These are phyloP conservation scores for Linnemannia schmuckeri DNA, from an alignment of 192 early-diverging fungal species.

Conservation along the genomic window DNA sequence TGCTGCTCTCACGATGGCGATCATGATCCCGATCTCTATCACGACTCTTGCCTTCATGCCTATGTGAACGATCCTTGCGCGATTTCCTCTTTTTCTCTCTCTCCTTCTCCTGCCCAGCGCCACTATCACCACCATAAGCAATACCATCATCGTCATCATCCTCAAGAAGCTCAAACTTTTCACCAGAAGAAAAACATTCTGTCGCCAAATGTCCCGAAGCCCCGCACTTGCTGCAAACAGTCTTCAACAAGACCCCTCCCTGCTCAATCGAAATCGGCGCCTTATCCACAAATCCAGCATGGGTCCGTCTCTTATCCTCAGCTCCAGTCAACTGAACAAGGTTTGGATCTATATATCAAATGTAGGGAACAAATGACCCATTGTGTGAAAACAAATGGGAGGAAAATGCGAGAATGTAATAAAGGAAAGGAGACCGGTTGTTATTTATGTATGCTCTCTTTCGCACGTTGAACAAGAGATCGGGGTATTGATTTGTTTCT, in stretches of 20 bases:
- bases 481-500: not conserved
- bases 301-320: conserved; percentile 40
- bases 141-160: conserved; percentile 35
- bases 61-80: conserved; percentile 36
- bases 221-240: conserved; percentile 59
- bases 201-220: conserved; percentile 56
- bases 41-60: conserved; percentile 4
- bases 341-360: conserved; percentile 36
- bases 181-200: conserved; percentile 41
- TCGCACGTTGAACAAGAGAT: not conserved
- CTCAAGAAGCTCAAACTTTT: conserved; percentile 51
- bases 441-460: not conserved
- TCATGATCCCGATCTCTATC: conserved; percentile 9
- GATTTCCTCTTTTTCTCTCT: conserved; percentile 64
- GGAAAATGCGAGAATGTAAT: too few species aligned
- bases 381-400: not conserved
- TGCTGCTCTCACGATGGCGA: conserved; percentile 6
- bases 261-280: conserved; percentile 54
- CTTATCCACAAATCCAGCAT: conserved; percentile 50
- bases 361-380: not conserved
- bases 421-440: not conserved
- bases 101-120: conserved; percentile 32
- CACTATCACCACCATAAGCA: not conserved
- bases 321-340: conserved; percentile 45
- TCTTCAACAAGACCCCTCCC: conserved; percentile 52